These are phyloP conservation scores for Avena eriantha DNA, from an alignment of 176 grass and related monocot species.

Conservation along the genomic window DNA sequence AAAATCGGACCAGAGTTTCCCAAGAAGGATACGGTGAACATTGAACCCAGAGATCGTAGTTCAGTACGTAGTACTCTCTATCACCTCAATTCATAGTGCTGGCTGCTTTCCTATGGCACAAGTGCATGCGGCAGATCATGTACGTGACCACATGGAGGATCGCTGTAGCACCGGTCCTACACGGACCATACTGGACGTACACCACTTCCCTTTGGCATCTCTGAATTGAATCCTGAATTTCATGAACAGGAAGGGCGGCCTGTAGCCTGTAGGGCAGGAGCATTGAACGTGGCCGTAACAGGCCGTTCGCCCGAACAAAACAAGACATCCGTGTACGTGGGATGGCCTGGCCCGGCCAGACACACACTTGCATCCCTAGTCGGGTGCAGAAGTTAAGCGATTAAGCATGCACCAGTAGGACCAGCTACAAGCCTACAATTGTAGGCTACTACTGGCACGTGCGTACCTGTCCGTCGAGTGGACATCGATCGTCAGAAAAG, in stretches of 20 bases:
- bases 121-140: too few relatives aligned
- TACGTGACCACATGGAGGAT: slow-evolving; percentile 4
- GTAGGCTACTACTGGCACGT: too few relatives aligned
- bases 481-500: too few relatives aligned
- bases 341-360: too few relatives aligned
- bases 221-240: slow-evolving; percentile 5
- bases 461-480: too few relatives aligned
- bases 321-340: neutral
- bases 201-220: neutral
- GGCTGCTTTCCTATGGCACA: neutral
- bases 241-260: neutral
- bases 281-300: neutral
- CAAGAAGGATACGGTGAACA: too few relatives aligned
- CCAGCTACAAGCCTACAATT: too few relatives aligned
- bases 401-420: too few relatives aligned
- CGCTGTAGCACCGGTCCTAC: neutral
- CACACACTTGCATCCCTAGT: neutral
- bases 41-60: too few relatives aligned
- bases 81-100: too few relatives aligned
- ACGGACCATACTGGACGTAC: neutral
- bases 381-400: neutral
- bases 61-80: too few relatives aligned
- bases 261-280: neutral
- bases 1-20: too few relatives aligned
- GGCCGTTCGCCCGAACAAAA: neutral